Base-by-base conservation (phyloP, 108 stramenopile genomes). In the Nitzschia sp. region DNA sequence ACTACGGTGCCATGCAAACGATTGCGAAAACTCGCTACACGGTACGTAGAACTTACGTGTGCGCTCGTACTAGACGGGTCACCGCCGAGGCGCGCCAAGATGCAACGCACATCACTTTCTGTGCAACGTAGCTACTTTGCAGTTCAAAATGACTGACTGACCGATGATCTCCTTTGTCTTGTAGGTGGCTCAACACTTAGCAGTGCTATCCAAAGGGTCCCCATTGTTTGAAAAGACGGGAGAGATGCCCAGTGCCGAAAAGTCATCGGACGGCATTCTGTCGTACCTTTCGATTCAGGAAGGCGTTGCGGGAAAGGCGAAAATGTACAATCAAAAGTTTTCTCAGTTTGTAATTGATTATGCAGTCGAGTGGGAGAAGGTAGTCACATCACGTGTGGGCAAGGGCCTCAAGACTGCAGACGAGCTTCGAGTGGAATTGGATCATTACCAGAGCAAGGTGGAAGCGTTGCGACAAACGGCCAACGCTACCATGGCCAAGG, bases 401-500 rank as follows among this genome's bases (percentile, higher is more conserved):
- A 64, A 46, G 1, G 80, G 75, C 23, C 59, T 90, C n/a, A 82
- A 79, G 59, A 77, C 83, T 51, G 81, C 84, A 4, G 87, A 93
- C 66, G 66, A 77, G 58, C 61, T 85, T 5, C 92, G 92, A 9
- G 74, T 85, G 1, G 92, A 93, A 57, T 59, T 88, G 54, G 85
- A 90, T 75, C 92, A 93, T 51, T 93, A 93, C 54, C 85, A 84
- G 35, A 46, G 57, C 25, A 93, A 93, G 68, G 89, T 90, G 19
- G 92, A 93, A 76, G 64, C 72, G 17, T 23, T 93, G 35, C 81
- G 84, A 15, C 70, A 76, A 51, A 64, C 65, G 1, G 76, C 75
- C 19, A 90, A 90, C 59, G 72, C 82, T 35, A 76, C 77, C 13
- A 76, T 90, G 85, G 73, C 80, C 68, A 87, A 86, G 64, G 92